Evolutionary conservation across 2,329 filamentous ascomycete species (phyloP), one percentile per base, ranked within the genome.

Genomic region (Microdochium bolleyi): DNA sequence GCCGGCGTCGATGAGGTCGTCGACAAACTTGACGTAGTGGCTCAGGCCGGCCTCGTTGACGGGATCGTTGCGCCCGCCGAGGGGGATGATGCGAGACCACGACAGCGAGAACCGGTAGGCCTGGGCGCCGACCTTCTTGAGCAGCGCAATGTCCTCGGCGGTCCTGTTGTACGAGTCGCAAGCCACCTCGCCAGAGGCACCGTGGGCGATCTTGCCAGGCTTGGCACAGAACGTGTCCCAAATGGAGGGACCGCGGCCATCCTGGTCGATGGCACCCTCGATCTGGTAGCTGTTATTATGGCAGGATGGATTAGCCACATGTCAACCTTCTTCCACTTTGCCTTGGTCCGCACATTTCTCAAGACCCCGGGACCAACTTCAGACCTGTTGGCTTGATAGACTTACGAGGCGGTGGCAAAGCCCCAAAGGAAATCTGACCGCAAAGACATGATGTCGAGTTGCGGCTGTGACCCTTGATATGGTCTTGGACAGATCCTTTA

Each of bases 141-240:
- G 75, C 34, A 95, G 79, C 11, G 77, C 80, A 64, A 95, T 88
- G 64, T 95, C 90, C 64, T 89, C 83, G 38, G 75, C 76, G 50
- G 84, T 89, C 51, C 86, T 84, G 71, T 92, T 85, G 76, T 95
- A 95, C 25, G 88, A 92, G 73, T 95, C 89, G 72, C 90, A 95
- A 37, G 90, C 89, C 46, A 88, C 80, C 51, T 82, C 84, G 51
- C 90, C 90, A 46, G 83, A 86, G 60, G 78, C 84, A 54, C 83
- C 85, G 62, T 89, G 87, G 53, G 89, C 88, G 62, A 94, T 91
- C 72, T 94, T 95, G 62, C 88, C 88, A 7, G 87, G 84, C 52
- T 83, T 85, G 57, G 80, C 80, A 71, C 87, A 92, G 73, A 95
- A 95, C n/a, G 81, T 85, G 71, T 95, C 90, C 90, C 90, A 95